phyloP scores from a whole-genome alignment of 345 rosid genomes.

The Cardamine occulta region DNA sequence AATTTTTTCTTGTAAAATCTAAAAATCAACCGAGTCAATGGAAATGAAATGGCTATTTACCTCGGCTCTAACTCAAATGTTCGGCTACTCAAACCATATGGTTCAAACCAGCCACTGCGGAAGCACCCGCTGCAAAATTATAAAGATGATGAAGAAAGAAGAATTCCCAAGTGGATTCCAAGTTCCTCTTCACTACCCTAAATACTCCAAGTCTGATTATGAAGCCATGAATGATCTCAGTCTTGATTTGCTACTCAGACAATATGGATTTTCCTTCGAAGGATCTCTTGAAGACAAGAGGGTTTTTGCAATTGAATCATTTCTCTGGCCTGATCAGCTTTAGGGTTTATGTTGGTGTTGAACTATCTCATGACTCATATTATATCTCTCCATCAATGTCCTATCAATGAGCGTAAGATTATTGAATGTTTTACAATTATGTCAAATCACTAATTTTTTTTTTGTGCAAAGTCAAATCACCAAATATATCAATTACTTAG shows the following conservation, averaged over 20 bases:
- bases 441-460: not conserved
- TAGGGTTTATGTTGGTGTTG: conserved; percentile 23
- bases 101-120: conserved; percentile 21
- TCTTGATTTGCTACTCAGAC: conserved; percentile 56
- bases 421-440: conserved; percentile 6
- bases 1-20: not conserved
- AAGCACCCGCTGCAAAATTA: conserved; percentile 1
- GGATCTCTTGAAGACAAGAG: conserved; percentile 55
- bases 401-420: conserved; percentile 16
- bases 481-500: not conserved
- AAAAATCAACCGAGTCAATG: conserved; percentile 31
- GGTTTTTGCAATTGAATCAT: conserved; percentile 55
- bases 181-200: conserved; percentile 66
- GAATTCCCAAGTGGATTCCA: conserved; percentile 53
- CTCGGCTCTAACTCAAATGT: conserved; percentile 43
- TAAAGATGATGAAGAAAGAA: conserved; percentile 37
- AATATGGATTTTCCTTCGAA: conserved; percentile 53
- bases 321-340: conserved; percentile 60
- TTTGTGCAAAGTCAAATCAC: not conserved
- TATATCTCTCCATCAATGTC: not conserved
- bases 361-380: not conserved
- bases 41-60: conserved; percentile 45
- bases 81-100: conserved; percentile 36
- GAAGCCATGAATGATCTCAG: conserved; percentile 61
- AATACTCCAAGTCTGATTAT: conserved; percentile 52